Evolutionary conservation across 352 stramenopile genomes (phyloP).

Genomic region (Pythium sukuiense): DNA sequence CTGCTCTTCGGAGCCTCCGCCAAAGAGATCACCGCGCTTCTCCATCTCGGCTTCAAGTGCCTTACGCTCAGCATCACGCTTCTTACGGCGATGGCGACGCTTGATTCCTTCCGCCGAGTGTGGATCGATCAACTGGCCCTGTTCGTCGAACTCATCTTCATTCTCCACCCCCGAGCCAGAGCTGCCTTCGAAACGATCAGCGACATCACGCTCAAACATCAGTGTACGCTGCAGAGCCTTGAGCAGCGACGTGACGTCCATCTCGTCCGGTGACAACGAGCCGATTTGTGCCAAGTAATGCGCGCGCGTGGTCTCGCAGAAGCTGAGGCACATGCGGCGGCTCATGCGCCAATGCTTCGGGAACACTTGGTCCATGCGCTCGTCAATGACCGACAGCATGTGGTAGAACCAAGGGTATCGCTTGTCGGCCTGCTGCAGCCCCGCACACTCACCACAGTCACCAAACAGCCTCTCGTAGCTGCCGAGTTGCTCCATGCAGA

Average conservation of each 20-base stretch:
- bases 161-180: slow-evolving; percentile 36
- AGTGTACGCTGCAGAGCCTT: slow-evolving; percentile 73
- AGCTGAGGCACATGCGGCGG: slow-evolving; percentile 91
- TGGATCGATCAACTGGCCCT: slow-evolving; percentile 70
- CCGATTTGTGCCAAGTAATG: slow-evolving; percentile 73
- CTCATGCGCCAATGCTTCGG: slow-evolving; percentile 96
- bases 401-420: slow-evolving; percentile 85
- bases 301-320: slow-evolving; percentile 87
- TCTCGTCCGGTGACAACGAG: slow-evolving; percentile 62
- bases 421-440: slow-evolving; percentile 63
- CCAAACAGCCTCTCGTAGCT: slow-evolving; percentile 69
- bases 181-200: slow-evolving; percentile 65
- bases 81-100: slow-evolving; percentile 71
- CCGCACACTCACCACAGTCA: slow-evolving; percentile 47
- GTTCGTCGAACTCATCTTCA: slow-evolving; percentile 69
- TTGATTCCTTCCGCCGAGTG: slow-evolving; percentile 76
- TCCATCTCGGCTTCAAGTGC: slow-evolving; percentile 64
- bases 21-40: slow-evolving; percentile 49
- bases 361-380: slow-evolving; percentile 93
- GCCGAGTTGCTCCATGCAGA: slow-evolving; percentile 66
- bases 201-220: slow-evolving; percentile 79
- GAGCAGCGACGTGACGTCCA: slow-evolving; percentile 71
- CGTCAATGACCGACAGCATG: slow-evolving; percentile 59
- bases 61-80: slow-evolving; percentile 66
- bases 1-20: slow-evolving; percentile 36